Evolutionary conservation across 768 basidiomycete genomes (phyloP).

Genomic region (Baorangia bicolor): DNA sequence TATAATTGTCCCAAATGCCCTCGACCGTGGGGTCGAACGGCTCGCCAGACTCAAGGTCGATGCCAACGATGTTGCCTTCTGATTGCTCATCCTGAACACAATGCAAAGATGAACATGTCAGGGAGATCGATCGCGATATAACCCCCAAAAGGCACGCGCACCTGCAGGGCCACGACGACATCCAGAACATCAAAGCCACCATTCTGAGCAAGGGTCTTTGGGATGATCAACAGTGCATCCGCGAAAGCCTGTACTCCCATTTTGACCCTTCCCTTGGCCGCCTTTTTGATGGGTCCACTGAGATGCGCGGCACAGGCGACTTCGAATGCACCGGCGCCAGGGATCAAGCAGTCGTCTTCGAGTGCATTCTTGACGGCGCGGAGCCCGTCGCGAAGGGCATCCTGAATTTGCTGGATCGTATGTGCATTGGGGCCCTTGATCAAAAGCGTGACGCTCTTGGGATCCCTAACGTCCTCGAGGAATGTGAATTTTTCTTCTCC

Average conservation of each 20-base stretch:
- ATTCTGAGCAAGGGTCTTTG: slow-evolving; percentile 94
- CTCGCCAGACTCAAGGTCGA: slow-evolving; percentile 92
- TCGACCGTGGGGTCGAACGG: slow-evolving; percentile 95
- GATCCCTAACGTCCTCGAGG: slow-evolving; percentile 93
- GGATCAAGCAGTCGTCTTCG: slow-evolving; percentile 85
- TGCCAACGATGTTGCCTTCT: slow-evolving; percentile 88
- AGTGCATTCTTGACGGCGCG: slow-evolving; percentile 96
- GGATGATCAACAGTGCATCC: slow-evolving; percentile 90
- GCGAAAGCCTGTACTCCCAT: slow-evolving; percentile 98
- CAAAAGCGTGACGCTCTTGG: slow-evolving; percentile 92
- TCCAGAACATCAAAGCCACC: slow-evolving; percentile 98
- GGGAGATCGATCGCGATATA: slow-evolving; percentile 11
- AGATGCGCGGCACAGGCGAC: slow-evolving; percentile 88
- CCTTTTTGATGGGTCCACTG: slow-evolving; percentile 73
- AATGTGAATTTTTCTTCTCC: slow-evolving; percentile 99
- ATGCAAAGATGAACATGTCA: slow-evolving; percentile 1
- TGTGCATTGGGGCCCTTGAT: slow-evolving; percentile 98
- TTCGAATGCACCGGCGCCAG: slow-evolving; percentile 98
- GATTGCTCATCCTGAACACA: slow-evolving; percentile 79
- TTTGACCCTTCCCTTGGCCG: slow-evolving; percentile 91
- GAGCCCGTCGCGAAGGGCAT: slow-evolving; percentile 96
- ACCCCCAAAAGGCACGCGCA: slow-evolving; percentile 30
- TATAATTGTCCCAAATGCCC: slow-evolving; percentile 98
- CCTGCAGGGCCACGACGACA: slow-evolving; percentile 87
- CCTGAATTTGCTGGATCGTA: slow-evolving; percentile 95